Percentiles rank a stretch among this genome's conserved stretches.
Evolutionary conservation across 345 rosid genomes (phyloP).

Genomic region (Triadica sebifera): DNA sequence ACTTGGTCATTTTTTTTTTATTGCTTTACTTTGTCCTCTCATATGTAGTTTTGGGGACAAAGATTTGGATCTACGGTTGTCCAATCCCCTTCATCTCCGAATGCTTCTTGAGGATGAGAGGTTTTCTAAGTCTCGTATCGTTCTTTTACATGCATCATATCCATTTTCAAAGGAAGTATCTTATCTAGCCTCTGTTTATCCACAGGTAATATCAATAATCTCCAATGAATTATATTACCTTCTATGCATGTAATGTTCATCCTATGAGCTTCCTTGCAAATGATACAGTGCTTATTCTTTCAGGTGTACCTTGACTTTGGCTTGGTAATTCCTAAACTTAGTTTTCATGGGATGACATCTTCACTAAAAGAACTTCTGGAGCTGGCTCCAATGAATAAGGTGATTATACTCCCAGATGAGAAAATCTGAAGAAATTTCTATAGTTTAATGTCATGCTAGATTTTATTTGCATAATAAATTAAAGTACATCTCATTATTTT

Average conservation of each 20-base stretch:
- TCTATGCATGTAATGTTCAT: not conserved
- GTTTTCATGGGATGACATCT: slow-evolving; percentile 81
- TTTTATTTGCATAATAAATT: not conserved
- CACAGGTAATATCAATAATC: slow-evolving; percentile 50
- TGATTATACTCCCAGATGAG: slow-evolving; percentile 26
- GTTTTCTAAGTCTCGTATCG: slow-evolving; percentile 63
- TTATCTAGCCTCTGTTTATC: slow-evolving; percentile 75
- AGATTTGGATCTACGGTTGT: slow-evolving; percentile 79
- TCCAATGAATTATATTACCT: not conserved
- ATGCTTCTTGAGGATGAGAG: slow-evolving; percentile 71
- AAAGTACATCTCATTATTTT: not conserved
- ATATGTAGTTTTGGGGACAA: slow-evolving; percentile 75
- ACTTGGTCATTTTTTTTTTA: slow-evolving; percentile 1
- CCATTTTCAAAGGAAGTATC: slow-evolving; percentile 96
- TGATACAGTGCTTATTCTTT: slow-evolving; percentile 22
- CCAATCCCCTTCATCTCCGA: slow-evolving; percentile 92
- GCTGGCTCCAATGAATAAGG: slow-evolving; percentile 84
- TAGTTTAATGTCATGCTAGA: slow-evolving; percentile 3
- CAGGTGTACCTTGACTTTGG: slow-evolving; percentile 96
- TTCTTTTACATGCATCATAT: slow-evolving; percentile 92
- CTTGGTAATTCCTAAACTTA: slow-evolving; percentile 91
- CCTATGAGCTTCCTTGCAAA: slow-evolving; percentile 4
- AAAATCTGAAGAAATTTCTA: not conserved
- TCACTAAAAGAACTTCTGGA: slow-evolving; percentile 86
- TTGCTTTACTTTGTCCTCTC: slow-evolving; percentile 6